Evolutionary conservation across 345 rosid species (phyloP).

Genomic region (Boechera stricta): DNA sequence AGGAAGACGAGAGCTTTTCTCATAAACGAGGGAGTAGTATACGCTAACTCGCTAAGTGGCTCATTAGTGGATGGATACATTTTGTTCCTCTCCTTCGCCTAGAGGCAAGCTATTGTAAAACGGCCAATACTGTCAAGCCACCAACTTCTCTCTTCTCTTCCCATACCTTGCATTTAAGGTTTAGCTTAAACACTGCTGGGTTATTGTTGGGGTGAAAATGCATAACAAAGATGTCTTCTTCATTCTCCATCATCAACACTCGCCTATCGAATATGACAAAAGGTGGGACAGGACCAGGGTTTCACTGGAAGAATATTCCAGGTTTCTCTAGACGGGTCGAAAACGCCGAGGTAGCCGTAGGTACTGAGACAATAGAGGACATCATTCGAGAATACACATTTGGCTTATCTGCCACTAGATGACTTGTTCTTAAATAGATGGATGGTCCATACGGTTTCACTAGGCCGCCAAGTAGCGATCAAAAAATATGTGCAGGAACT

Average conservation of each 20-base stretch:
- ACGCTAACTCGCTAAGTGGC: neutral
- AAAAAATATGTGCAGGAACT: no score
- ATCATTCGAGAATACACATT: neutral
- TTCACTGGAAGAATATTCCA: neutral
- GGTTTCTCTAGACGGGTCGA: neutral
- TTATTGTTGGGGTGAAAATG: neutral
- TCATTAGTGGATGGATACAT: neutral
- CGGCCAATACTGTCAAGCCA: constrained; percentile 12
- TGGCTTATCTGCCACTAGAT: neutral
- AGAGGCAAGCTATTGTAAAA: constrained; percentile 9
- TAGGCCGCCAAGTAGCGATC: neutral
- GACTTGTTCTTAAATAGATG: neutral
- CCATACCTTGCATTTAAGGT: neutral
- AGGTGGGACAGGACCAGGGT: neutral
- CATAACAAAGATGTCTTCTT: constrained; percentile 9
- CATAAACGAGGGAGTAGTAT: neutral
- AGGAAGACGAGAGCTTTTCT: neutral
- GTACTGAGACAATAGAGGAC: neutral
- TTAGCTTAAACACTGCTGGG: neutral
- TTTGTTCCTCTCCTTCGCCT: constrained; percentile 6
- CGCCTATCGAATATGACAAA: neutral
- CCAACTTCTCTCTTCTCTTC: constrained; percentile 26
- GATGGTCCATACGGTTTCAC: constrained; percentile 3
- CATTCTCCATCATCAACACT: constrained; percentile 10
- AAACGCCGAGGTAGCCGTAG: neutral